Percentiles rank a stretch among this genome's conserved stretches.
Evolutionary conservation across 2,329 filamentous ascomycete genomes (phyloP).

Genomic region (Paradendryphiella salina): DNA sequence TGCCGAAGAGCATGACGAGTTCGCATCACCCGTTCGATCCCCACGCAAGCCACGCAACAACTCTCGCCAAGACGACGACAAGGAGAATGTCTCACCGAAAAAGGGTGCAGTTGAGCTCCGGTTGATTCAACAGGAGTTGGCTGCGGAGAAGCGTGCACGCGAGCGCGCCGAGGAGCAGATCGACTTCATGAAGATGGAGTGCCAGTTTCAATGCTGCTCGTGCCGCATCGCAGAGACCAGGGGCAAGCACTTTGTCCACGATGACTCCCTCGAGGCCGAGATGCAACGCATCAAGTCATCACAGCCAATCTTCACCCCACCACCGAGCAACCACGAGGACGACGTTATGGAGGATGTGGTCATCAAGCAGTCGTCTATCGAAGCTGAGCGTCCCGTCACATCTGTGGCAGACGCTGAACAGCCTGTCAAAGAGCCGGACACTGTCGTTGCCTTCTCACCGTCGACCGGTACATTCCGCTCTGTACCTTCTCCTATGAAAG

Average conservation of each 20-base stretch:
- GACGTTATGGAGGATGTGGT: conserved; percentile 41
- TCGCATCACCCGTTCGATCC: conserved; percentile 63
- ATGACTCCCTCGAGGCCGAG: conserved; percentile 40
- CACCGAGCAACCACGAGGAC: conserved; percentile 64
- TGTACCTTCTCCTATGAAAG: conserved; percentile 38
- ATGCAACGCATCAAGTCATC: conserved; percentile 48
- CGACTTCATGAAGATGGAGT: conserved; percentile 76
- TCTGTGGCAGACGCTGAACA: conserved; percentile 21
- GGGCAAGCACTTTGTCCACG: conserved; percentile 47
- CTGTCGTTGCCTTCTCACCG: conserved; percentile 42
- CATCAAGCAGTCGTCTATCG: conserved; percentile 27
- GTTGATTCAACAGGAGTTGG: conserved; percentile 57
- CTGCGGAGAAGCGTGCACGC: conserved; percentile 61
- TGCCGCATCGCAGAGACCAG: conserved; percentile 54
- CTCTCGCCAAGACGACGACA: conserved; percentile 49
- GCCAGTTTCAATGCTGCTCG: conserved; percentile 67
- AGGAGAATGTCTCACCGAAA: conserved; percentile 52
- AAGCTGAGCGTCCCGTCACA: conserved; percentile 27
- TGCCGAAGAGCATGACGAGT: conserved; percentile 61
- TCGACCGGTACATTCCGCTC: conserved; percentile 46
- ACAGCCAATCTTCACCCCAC: conserved; percentile 62
- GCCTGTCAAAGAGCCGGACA: conserved; percentile 21
- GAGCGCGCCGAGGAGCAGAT: conserved; percentile 72
- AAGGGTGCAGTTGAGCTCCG: conserved; percentile 52
- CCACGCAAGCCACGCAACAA: conserved; percentile 52